These are phyloP conservation scores for Petunia hybrid DNA, from an alignment of 305 asterid genomes.

Conservation along the genomic window DNA sequence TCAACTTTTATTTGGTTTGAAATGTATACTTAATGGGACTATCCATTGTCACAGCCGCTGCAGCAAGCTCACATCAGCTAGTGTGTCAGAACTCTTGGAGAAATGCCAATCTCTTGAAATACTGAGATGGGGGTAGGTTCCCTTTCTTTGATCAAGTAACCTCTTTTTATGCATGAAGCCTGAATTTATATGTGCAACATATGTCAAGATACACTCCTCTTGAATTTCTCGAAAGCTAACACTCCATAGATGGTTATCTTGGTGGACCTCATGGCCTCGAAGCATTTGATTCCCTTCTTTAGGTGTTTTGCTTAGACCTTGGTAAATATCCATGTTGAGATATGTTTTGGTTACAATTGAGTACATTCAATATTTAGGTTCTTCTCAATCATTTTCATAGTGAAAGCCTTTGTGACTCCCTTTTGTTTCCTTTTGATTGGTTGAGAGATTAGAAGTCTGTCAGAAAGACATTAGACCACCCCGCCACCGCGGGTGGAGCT, in stretches of 20 bases:
- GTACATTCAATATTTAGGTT: constrained; percentile 12
- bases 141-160: constrained; percentile 32
- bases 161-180: constrained; percentile 4
- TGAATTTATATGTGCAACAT: neutral
- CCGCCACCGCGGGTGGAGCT: no score
- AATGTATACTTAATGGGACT: constrained; percentile 28
- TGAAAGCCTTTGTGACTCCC: neutral
- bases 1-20: constrained; percentile 31
- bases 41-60: constrained; percentile 61
- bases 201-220: neutral
- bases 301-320: neutral
- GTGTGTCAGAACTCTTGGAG: constrained; percentile 76
- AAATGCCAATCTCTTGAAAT: constrained; percentile 71
- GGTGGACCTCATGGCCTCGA: neutral
- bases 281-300: neutral
- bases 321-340: neutral
- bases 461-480: no score
- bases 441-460: no score
- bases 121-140: constrained; percentile 94
- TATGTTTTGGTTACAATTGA: neutral
- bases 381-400: neutral
- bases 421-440: no score
- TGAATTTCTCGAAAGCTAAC: constrained; percentile 18
- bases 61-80: constrained; percentile 67
- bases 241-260: neutral